Conservation (phyloP, 305 asterid genomes). For the Fraxinus sp. region DNA sequence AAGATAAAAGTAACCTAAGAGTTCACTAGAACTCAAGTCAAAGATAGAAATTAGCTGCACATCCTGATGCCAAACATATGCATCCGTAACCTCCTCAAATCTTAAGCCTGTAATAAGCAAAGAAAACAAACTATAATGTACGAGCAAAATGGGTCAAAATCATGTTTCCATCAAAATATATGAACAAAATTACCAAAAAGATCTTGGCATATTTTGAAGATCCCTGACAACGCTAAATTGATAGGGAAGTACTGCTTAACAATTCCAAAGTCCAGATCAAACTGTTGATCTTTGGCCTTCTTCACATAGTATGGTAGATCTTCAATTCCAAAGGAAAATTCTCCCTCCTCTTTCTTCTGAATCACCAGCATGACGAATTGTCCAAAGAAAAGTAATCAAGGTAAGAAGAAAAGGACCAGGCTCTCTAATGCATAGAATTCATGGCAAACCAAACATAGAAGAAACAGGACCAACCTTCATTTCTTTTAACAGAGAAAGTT, state of each 20-base stretch:
- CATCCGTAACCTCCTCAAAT: constrained; percentile 68
- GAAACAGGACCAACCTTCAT: constrained; percentile 56
- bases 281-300: constrained; percentile 64
- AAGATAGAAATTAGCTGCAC: constrained; percentile 81
- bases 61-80: constrained; percentile 82
- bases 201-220: constrained; percentile 91
- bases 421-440: constrained; percentile 3
- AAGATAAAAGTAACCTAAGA: constrained; percentile 79
- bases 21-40: constrained; percentile 75
- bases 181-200: constrained; percentile 67
- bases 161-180: constrained; percentile 14
- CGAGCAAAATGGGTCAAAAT: constrained; percentile 22
- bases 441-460: constrained; percentile 22
- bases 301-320: constrained; percentile 78
- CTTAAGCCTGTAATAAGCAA: constrained; percentile 58
- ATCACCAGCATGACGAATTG: constrained; percentile 27
- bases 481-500: constrained; percentile 72
- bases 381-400: constrained; percentile 19
- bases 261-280: constrained; percentile 74
- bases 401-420: constrained; percentile 8
- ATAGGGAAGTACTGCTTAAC: constrained; percentile 80
- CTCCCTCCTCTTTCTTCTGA: constrained; percentile 87
- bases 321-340: constrained; percentile 70
- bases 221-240: constrained; percentile 79
- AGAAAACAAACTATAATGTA: constrained; percentile 17